These are phyloP conservation scores for Haplographium delicatum DNA, from an alignment of 495 filamentous ascomycete species.

Conservation along the genomic window DNA sequence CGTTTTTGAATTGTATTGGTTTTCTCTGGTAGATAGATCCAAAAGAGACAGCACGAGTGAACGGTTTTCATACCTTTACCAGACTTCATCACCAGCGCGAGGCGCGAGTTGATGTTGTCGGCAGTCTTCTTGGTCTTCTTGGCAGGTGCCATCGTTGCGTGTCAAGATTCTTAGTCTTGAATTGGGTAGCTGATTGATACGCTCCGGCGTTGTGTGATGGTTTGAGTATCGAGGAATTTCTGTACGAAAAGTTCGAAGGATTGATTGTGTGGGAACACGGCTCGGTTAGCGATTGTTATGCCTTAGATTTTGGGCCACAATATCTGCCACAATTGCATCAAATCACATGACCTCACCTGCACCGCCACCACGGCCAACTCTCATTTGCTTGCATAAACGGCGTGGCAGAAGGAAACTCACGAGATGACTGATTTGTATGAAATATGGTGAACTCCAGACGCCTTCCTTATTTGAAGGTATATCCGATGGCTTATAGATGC, in stretches of 20 bases:
- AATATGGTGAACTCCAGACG: too few species aligned
- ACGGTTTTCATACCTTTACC: constrained; percentile 69
- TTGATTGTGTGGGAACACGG: too few species aligned
- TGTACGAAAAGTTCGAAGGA: constrained; percentile 4
- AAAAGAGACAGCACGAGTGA: too few species aligned
- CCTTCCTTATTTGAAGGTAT: too few species aligned
- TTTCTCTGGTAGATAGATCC: neutral
- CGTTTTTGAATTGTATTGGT: neutral
- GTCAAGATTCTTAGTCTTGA: constrained; percentile 22
- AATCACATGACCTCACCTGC: too few species aligned
- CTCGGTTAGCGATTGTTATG: too few species aligned
- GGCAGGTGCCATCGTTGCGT: constrained; percentile 62
- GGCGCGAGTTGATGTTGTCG: constrained; percentile 82
- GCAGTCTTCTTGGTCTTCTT: constrained; percentile 93
- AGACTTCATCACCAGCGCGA: constrained; percentile 90
- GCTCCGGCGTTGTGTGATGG: constrained; percentile 20
- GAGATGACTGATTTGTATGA: too few species aligned
- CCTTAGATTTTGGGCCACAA: neutral
- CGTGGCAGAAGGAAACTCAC: too few species aligned
- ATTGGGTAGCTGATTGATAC: constrained; percentile 16
- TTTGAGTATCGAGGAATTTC: constrained; percentile 8
- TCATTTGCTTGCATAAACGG: too few species aligned
- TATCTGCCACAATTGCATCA: too few species aligned
- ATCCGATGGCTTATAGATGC: too few species aligned
- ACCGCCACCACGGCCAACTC: too few species aligned